Evolutionary conservation across 257 asterid genomes (phyloP).

Genomic region (Linaria vulgaris): DNA sequence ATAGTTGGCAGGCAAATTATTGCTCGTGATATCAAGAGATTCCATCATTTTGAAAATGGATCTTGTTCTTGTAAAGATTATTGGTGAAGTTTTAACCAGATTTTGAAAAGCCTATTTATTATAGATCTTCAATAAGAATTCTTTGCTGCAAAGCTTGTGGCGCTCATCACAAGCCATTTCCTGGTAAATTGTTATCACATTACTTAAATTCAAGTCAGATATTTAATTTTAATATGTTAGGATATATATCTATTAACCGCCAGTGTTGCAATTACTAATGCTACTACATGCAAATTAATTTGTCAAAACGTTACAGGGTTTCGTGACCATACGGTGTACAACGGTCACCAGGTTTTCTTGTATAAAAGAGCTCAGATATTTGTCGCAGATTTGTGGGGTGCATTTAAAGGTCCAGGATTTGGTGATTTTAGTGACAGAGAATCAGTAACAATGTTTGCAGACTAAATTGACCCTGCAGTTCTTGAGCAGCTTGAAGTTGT

Average conservation of each 20-base stretch:
- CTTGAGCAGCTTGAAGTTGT: slow-evolving; percentile 88
- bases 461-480: slow-evolving; percentile 94
- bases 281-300: background rate
- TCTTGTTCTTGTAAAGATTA: no score
- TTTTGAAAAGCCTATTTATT: no score
- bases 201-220: background rate
- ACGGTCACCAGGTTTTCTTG: slow-evolving; percentile 93
- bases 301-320: slow-evolving; percentile 51
- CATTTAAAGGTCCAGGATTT: slow-evolving; percentile 85
- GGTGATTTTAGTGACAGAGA: slow-evolving; percentile 80
- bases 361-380: slow-evolving; percentile 98
- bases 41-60: no score
- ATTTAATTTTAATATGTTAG: no score
- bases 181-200: slow-evolving; percentile 47
- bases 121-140: slow-evolving; percentile 68
- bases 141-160: slow-evolving; percentile 85
- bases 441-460: slow-evolving; percentile 91
- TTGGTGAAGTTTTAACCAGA: no score
- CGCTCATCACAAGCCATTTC: slow-evolving; percentile 79
- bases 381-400: slow-evolving; percentile 97
- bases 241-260: no score
- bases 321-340: slow-evolving; percentile 90
- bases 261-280: no score
- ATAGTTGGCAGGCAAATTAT: no score
- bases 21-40: no score